Base-by-base conservation (phyloP, 306 rosid species). In the Glycine latifolia region DNA sequence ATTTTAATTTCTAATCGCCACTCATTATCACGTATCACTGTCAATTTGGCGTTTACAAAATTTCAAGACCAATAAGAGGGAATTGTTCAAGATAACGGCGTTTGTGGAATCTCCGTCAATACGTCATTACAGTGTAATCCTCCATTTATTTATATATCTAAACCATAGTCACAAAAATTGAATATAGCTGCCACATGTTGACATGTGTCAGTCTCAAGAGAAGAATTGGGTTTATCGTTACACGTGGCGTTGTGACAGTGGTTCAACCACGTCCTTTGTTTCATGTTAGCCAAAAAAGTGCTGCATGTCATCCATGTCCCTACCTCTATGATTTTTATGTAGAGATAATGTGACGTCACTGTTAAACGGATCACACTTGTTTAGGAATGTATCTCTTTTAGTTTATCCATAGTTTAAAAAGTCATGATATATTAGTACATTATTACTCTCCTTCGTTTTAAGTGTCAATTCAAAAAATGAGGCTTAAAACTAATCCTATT, bases 1-100 rank as follows among this genome's bases (percentile, higher is more conserved):
- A 74, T 79, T 60, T 10, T 54, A 50, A 84, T 73, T 86, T 87
- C 77, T 76, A 41, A 37, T 73, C 2, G 10, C 50, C 69, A 14
- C 53, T 61, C 49, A 33, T 59, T 60, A 58, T 75, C 66, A 20
- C 2, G 11, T 11, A 11, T 33, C 44, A 39, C 6, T 39, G 8
- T 61, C 14, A 46, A 39, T 41, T 63, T 63, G 11, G 65, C 67
- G n/a, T 60, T 60, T 60, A 60, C 66, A 31, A 31, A 41, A 16
- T 58, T 75, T 17, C 5, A 47, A 26, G 47, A 61, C 48, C 72
- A 61, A 48, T 33, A 7, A 62, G 47, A 61, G 71, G 15, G 60
- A n/a, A 9, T 8, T 60, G 59, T 20, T 0, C 33, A 26, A 2
- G 3, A 7, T 76, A 43, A 76, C 60, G 60, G 49, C 72, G 59